A percentile compares a stretch with the other conserved stretches of the same genome.
phyloP scores from a whole-genome alignment of 73 alveolate genomes.

The Durusdinium trenchii region DNA sequence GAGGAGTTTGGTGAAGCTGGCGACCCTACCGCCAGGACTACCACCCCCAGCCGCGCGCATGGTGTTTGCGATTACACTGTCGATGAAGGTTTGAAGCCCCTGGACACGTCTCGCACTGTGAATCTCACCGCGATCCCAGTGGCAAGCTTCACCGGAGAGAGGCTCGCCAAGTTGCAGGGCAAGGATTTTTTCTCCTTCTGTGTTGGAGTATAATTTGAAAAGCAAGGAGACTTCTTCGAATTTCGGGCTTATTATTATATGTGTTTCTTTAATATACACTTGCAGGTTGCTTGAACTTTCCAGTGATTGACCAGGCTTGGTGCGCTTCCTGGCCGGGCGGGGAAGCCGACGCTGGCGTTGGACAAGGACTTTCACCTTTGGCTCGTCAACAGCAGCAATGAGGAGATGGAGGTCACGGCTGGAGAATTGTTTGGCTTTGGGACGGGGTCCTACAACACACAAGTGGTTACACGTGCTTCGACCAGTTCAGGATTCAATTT shows the following conservation, averaged over 20 bases:
- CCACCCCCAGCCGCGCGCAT: neutral
- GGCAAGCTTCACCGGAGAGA: neutral
- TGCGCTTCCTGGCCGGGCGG: neutral
- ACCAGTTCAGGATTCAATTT: neutral
- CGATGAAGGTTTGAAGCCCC: conserved; percentile 1
- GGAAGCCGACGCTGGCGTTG: neutral
- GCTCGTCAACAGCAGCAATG: neutral
- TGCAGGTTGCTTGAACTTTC: neutral
- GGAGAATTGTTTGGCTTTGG: conserved; percentile 66
- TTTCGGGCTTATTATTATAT: neutral
- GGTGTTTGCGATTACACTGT: neutral
- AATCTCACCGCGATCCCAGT: neutral
- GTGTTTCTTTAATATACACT: no score
- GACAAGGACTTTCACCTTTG: neutral
- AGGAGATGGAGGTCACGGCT: neutral
- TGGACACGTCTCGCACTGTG: neutral
- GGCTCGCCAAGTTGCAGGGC: no score
- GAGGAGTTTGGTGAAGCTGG: neutral
- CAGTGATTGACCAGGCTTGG: neutral
- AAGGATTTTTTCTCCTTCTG: neutral
- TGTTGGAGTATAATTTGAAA: neutral
- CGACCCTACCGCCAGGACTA: neutral
- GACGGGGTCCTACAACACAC: neutral
- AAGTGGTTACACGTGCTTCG: neutral
- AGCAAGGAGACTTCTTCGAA: neutral